Percentiles rank a stretch among this genome's conserved stretches.
Evolutionary conservation across 352 stramenopile genomes (phyloP).

Genomic region (Globisporangium sylvaticum): DNA sequence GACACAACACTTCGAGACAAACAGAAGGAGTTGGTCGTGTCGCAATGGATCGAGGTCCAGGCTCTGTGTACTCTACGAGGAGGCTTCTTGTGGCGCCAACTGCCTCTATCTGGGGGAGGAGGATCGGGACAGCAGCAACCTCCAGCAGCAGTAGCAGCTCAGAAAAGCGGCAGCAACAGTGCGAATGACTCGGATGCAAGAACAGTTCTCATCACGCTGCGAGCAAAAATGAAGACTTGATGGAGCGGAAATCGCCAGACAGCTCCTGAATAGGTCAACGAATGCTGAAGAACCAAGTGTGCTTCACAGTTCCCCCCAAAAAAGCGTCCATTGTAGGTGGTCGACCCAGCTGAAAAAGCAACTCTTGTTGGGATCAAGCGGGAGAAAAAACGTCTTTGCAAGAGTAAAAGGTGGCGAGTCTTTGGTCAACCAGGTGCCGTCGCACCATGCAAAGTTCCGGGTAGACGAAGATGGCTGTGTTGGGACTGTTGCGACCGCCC

Average conservation of each 20-base stretch:
- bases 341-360: no score
- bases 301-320: no score
- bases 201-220: slow-evolving; percentile 8
- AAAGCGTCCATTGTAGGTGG: no score
- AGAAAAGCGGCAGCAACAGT: not conserved
- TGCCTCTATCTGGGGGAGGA: not conserved
- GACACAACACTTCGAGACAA: slow-evolving; percentile 6
- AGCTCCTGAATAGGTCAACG: no score
- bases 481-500: no score
- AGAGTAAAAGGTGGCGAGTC: no score
- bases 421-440: no score
- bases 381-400: no score
- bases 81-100: slow-evolving; percentile 30
- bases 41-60: slow-evolving; percentile 39
- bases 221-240: slow-evolving; percentile 7
- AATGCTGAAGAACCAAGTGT: no score
- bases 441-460: no score
- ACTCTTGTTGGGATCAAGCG: no score
- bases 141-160: not conserved
- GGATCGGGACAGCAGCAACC: not conserved
- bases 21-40: slow-evolving; percentile 28
- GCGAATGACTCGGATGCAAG: slow-evolving; percentile 5
- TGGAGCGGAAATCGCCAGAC: not conserved
- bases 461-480: no score
- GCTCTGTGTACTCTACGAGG: slow-evolving; percentile 38